These are phyloP conservation scores for Penicillium sp. DNA, from an alignment of 2,329 filamentous ascomycete species.

Conservation along the genomic window DNA sequence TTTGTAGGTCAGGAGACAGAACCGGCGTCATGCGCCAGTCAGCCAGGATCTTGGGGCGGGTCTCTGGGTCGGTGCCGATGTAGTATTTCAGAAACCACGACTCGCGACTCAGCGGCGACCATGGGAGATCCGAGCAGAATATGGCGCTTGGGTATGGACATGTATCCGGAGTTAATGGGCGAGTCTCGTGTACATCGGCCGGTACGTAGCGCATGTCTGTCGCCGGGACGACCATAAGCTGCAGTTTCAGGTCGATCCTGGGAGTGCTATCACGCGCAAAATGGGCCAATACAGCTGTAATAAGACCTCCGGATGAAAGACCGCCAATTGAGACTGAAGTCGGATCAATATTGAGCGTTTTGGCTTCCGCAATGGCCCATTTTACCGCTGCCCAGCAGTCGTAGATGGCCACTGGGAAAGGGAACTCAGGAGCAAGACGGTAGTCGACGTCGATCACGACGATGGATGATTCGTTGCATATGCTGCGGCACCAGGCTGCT, in stretches of 20 bases:
- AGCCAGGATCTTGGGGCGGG: slow-evolving; percentile 16
- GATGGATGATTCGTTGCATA: slow-evolving; percentile 36
- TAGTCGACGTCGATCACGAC: slow-evolving; percentile 46
- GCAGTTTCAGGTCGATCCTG: slow-evolving; percentile 24
- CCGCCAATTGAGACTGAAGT: slow-evolving; percentile 36
- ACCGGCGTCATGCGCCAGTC: slow-evolving; percentile 43
- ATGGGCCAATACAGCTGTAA: slow-evolving; percentile 36
- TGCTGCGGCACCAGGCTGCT: slow-evolving; percentile 39
- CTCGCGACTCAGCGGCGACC: slow-evolving; percentile 27
- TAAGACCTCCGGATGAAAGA: slow-evolving; percentile 37
- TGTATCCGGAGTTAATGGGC: slow-evolving; percentile 13
- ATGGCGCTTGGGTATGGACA: slow-evolving; percentile 27
- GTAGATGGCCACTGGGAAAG: slow-evolving; percentile 35
- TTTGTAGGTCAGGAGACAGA: slow-evolving; percentile 30
- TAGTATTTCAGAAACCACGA: slow-evolving; percentile 32
- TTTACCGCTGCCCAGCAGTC: slow-evolving; percentile 40
- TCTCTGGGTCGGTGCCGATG: slow-evolving; percentile 21
- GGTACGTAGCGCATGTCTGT: slow-evolving; percentile 29
- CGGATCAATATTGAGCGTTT: slow-evolving; percentile 33
- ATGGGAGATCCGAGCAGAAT: slow-evolving; percentile 21
- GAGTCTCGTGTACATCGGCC: slow-evolving; percentile 16
- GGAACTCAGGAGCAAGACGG: slow-evolving; percentile 37
- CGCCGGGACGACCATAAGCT: slow-evolving; percentile 30
- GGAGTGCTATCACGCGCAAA: slow-evolving; percentile 32
- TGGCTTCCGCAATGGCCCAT: slow-evolving; percentile 33